Percentiles rank a stretch among this genome's conserved stretches.
phyloP scores from a whole-genome alignment of 1,139 yeast genomes.

The Geotrichum candidum region DNA sequence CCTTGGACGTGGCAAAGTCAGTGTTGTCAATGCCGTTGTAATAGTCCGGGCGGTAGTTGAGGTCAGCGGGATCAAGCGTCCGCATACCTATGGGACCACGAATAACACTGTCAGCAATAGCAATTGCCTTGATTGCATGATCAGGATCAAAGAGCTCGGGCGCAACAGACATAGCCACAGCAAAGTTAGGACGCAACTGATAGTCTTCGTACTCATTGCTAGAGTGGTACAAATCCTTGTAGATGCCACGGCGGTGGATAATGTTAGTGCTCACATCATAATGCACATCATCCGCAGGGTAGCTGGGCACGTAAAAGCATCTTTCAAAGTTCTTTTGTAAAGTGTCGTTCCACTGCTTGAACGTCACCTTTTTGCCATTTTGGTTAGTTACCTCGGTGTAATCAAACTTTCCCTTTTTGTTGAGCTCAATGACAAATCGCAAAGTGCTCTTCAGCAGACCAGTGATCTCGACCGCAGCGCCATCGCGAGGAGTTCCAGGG shows the following conservation, averaged over 20 bases:
- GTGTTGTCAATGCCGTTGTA: slow-evolving; percentile 69
- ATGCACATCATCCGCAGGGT: slow-evolving; percentile 46
- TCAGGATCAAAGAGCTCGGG: slow-evolving; percentile 75
- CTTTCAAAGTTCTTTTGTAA: slow-evolving; percentile 70
- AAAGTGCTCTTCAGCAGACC: slow-evolving; percentile 81
- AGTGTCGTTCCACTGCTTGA: slow-evolving; percentile 64
- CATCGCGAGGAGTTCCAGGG: slow-evolving; percentile 97
- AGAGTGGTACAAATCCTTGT: slow-evolving; percentile 74
- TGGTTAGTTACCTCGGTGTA: slow-evolving; percentile 41
- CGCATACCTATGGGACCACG: slow-evolving; percentile 91
- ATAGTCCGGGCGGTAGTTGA: slow-evolving; percentile 87
- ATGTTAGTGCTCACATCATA: slow-evolving; percentile 58
- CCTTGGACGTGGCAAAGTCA: slow-evolving; percentile 91
- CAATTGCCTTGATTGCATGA: slow-evolving; percentile 58
- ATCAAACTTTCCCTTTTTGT: slow-evolving; percentile 50
- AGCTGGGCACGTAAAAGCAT: slow-evolving; percentile 66
- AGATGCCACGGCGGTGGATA: slow-evolving; percentile 86
- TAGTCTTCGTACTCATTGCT: slow-evolving; percentile 92
- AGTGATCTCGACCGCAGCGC: slow-evolving; percentile 89
- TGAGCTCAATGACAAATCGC: slow-evolving; percentile 65
- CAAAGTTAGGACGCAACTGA: slow-evolving; percentile 85
- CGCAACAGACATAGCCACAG: slow-evolving; percentile 88
- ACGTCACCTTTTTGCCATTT: slow-evolving; percentile 48
- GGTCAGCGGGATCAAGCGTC: slow-evolving; percentile 87
- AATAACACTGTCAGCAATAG: slow-evolving; percentile 61